A percentile compares a stretch with the other conserved stretches of the same genome.
Evolutionary conservation across 805 yeast species (phyloP).

Genomic region (Myxozyma monticola): DNA sequence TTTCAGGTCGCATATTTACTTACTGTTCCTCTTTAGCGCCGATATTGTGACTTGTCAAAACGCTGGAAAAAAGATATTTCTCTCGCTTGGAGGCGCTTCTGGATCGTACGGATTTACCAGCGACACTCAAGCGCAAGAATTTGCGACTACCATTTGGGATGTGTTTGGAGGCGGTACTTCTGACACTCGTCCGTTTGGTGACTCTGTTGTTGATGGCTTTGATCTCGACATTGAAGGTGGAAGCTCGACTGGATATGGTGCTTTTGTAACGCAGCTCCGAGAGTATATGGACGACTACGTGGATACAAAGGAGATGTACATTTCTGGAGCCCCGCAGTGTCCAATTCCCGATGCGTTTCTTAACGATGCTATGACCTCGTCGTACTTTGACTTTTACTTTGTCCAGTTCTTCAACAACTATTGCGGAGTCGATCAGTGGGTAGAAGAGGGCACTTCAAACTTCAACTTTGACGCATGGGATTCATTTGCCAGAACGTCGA

Average conservation of each 20-base stretch:
- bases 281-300: slow-evolving; percentile 40
- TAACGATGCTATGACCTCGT: slow-evolving; percentile 65
- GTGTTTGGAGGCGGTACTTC: slow-evolving; percentile 55
- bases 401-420: slow-evolving; percentile 80
- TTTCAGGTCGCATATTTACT: not conserved
- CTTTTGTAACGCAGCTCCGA: slow-evolving; percentile 55
- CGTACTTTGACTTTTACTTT: slow-evolving; percentile 75
- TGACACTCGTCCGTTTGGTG: slow-evolving; percentile 59
- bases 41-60: slow-evolving; percentile 60
- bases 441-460: slow-evolving; percentile 28
- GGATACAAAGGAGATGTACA: slow-evolving; percentile 58
- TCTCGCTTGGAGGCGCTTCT: slow-evolving; percentile 76
- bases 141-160: slow-evolving; percentile 56
- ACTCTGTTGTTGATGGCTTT: slow-evolving; percentile 79
- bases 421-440: slow-evolving; percentile 51
- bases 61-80: slow-evolving; percentile 71
- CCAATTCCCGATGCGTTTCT: slow-evolving; percentile 75
- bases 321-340: slow-evolving; percentile 94
- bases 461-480: slow-evolving; percentile 63
- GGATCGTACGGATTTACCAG: slow-evolving; percentile 56
- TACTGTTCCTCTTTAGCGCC: not conserved
- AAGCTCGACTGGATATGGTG: slow-evolving; percentile 64
- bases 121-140: slow-evolving; percentile 56
- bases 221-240: slow-evolving; percentile 65
- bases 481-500: slow-evolving; percentile 47